A percentile compares a stretch with the other conserved stretches of the same genome.
phyloP scores from a whole-genome alignment of 352 stramenopile genomes.

The Phytophthora quininea region DNA sequence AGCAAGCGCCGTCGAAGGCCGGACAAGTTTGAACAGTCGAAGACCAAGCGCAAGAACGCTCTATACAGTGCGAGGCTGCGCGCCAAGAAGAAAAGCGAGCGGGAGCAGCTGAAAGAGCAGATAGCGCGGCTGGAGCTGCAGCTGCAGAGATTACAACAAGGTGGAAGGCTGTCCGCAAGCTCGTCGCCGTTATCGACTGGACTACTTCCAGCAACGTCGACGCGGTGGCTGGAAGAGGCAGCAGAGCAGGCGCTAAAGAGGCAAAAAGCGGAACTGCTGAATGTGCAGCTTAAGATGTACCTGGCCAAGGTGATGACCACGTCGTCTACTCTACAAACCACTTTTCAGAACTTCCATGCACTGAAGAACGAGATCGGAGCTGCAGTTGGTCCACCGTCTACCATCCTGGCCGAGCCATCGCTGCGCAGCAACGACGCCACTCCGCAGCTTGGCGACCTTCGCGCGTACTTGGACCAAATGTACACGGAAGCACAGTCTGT shows the following conservation, averaged over 20 bases:
- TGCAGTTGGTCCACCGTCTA: slow-evolving; percentile 15
- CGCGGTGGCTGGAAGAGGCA: slow-evolving; percentile 20
- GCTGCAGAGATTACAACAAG: slow-evolving; percentile 21
- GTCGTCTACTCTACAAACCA: slow-evolving; percentile 14
- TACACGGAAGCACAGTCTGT: slow-evolving; percentile 13
- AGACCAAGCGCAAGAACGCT: slow-evolving; percentile 22
- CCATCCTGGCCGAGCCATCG: slow-evolving; percentile 13
- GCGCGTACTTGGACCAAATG: slow-evolving; percentile 21
- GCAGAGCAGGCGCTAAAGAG: slow-evolving; percentile 13
- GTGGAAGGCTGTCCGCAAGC: not conserved
- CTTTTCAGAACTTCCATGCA: slow-evolving; percentile 21
- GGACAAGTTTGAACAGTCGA: slow-evolving; percentile 19
- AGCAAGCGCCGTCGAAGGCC: slow-evolving; percentile 13
- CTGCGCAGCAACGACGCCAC: slow-evolving; percentile 28
- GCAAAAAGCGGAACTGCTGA: slow-evolving; percentile 24
- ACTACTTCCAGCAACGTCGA: not conserved
- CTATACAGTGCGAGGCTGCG: slow-evolving; percentile 26
- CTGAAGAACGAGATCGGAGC: slow-evolving; percentile 17
- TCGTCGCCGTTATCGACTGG: not conserved
- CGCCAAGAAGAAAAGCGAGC: slow-evolving; percentile 33
- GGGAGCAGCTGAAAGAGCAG: slow-evolving; percentile 25
- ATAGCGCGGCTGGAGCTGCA: slow-evolving; percentile 25
- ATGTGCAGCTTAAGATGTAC: slow-evolving; percentile 18
- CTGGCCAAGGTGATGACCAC: slow-evolving; percentile 21
- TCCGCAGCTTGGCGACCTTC: slow-evolving; percentile 23